Conservation (phyloP, 2,329 filamentous ascomycete species). For the Teratosphaeria viscida region DNA sequence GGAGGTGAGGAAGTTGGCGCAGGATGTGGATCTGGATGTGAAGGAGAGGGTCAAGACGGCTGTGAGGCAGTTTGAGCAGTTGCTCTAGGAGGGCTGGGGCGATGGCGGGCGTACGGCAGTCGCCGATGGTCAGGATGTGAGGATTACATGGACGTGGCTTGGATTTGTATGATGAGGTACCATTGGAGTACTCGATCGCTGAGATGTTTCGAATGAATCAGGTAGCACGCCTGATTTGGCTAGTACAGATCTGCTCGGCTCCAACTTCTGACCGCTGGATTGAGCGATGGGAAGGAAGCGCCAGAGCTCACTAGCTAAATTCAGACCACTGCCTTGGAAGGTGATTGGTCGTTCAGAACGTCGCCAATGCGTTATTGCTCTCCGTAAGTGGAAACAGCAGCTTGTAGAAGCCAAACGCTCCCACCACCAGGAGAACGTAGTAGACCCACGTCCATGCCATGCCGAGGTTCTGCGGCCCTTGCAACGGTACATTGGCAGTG, state of each 20-base stretch:
- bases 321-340: not conserved
- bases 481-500: constrained; percentile 16
- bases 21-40: constrained; percentile 69
- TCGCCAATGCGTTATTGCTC: constrained; percentile 42
- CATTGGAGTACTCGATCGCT: no score
- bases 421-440: constrained; percentile 63
- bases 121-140: no score
- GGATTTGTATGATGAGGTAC: no score
- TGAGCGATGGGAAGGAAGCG: no score
- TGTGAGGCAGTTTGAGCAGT: constrained; percentile 51
- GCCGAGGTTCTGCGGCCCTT: constrained; percentile 24
- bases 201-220: no score
- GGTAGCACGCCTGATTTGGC: no score
- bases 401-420: constrained; percentile 60
- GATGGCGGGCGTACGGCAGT: not conserved
- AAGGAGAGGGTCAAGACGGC: constrained; percentile 75
- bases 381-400: constrained; percentile 63
- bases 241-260: no score
- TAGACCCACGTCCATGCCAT: constrained; percentile 65
- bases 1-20: constrained; percentile 18
- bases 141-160: no score
- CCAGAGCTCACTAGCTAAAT: no score
- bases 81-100: not conserved
- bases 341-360: constrained; percentile 5
- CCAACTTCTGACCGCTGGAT: no score